Base-by-base conservation (phyloP, 2,329 filamentous ascomycete species). In the Mycosphaerelloides madeirae region DNA sequence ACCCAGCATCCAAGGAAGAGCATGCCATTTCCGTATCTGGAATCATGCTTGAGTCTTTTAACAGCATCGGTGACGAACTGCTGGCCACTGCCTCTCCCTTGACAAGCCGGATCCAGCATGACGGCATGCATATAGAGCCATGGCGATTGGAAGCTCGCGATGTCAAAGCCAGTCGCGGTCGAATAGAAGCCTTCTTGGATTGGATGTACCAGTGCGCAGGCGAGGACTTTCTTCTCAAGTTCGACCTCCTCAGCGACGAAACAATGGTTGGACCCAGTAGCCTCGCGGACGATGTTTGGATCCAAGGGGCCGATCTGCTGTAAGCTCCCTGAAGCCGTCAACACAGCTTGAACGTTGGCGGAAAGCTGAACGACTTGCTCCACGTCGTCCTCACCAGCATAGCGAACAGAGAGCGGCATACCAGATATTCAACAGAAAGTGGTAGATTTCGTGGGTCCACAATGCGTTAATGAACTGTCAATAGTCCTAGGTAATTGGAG, bases 1-100 rank as follows among this genome's bases (percentile, higher is more conserved):
- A 47, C 49, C 41, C 44, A 49, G 28, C 49, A 49, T 20, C 47
- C 41, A 12, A 49, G 33, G 16, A 48, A 41, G 11, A 50, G 36
- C 4, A 41, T 49, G 9, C 49, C 49, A 9, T n/a, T 13, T 25
- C 6, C 22, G 22, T 6, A 25, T 9, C 22, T 25, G 4, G 15
- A 28, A 19, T 31, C 29, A n/a, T 28, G 32, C 32, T 39, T 3
- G 5, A 48, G 29, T 14, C 15, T 29, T 12, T 32, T 15, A 14
- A 48, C 34, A 3, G 33, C 40, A 15, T 31, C 44, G 5, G 18
- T 14, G 1, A 48, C 19, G 9, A 46, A 39, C 4, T 12, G 2
- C 18, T 5, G 29, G 12, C 47, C 47, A 16, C 47, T 16, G 15
- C 46, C 46, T 15, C 35, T 33, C 19, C 43, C 37, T 39, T 45